Base-by-base conservation (phyloP, 345 rosid genomes). In the Iberis pinnata region DNA sequence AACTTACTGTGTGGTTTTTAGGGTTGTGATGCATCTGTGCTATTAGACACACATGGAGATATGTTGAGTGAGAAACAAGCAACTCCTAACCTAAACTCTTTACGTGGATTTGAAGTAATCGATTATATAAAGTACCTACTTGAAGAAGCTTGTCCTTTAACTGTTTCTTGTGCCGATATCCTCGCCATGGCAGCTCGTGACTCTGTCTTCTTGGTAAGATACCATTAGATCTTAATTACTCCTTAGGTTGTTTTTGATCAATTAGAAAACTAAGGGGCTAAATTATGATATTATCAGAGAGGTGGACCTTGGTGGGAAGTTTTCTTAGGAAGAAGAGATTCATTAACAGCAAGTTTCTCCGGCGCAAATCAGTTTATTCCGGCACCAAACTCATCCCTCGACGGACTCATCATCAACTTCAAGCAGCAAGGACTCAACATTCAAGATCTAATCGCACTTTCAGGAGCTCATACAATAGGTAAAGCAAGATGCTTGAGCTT, bases 21-120 rank as follows among this genome's bases (percentile, higher is more conserved):
- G 90, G 96, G 95, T 0, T 84, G 95, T 46, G 95, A 84, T 68
- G 97, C 75, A 50, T 84, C 82, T 8, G 56, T 84, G 25, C 84
- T 80, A 2, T 53, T 82, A 52, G 95, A 88, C 53, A 76, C 74
- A 62, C 24, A 58, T 16, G 94, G 76, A 19, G 84, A 47, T 33
- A 78, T 80, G 39, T 58, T 80, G 2, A 83, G 88, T 52, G 95
- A 89, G 59, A 89, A 89, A 67, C 76, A 62, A 63, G 97, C 90
- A 27, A 64, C 58, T 6, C 90, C 94, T 5, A 83, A 86, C 56
- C 8, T 67, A 0, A 76, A 83, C 61, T 89, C 94, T 2, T 9
- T 80, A 42, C 79, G 74, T 12, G 95, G 97, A 17, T 83, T 86
- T 5, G 75, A 81, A 29, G 83, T 86, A 33, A 76, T 89, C 9